phyloP scores from a whole-genome alignment of 148 eudicot genomes.

The Vaccinium vitisidaea region DNA sequence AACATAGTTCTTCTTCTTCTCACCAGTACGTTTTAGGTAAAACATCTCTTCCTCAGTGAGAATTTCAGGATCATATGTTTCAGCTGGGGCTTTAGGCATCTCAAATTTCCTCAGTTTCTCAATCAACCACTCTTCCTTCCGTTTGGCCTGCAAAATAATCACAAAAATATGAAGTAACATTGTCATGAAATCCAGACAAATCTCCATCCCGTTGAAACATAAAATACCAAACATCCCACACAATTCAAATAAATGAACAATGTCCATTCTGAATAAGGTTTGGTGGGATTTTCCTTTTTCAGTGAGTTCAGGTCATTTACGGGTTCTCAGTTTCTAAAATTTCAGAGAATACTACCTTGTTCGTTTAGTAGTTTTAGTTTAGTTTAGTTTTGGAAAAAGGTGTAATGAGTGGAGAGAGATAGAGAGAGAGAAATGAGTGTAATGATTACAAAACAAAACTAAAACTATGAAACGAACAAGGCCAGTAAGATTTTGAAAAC shows the following conservation, averaged over 20 bases:
- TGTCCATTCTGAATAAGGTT: background rate
- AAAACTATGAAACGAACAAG: no score
- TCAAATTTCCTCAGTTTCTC: constrained; percentile 88
- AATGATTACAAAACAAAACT: no score
- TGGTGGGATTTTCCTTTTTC: background rate
- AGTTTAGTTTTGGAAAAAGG: no score
- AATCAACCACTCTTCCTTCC: constrained; percentile 95
- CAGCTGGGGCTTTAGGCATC: constrained; percentile 64
- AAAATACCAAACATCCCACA: background rate
- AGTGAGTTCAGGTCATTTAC: background rate
- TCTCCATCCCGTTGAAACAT: background rate
- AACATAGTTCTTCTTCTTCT: constrained; percentile 94
- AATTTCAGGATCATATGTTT: constrained; percentile 86
- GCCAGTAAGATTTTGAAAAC: background rate
- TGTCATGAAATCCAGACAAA: background rate
- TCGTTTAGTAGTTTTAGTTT: no score
- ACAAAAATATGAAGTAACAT: background rate
- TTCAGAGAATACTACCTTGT: background rate
- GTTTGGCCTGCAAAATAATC: constrained; percentile 60
- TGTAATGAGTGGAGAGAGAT: no score
- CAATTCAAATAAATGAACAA: background rate
- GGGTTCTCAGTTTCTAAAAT: background rate
- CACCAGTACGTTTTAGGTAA: constrained; percentile 91
- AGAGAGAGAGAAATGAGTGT: no score
- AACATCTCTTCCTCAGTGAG: constrained; percentile 92